Base-by-base conservation (phyloP, 441 rosid species). In the Breynia disticha region DNA sequence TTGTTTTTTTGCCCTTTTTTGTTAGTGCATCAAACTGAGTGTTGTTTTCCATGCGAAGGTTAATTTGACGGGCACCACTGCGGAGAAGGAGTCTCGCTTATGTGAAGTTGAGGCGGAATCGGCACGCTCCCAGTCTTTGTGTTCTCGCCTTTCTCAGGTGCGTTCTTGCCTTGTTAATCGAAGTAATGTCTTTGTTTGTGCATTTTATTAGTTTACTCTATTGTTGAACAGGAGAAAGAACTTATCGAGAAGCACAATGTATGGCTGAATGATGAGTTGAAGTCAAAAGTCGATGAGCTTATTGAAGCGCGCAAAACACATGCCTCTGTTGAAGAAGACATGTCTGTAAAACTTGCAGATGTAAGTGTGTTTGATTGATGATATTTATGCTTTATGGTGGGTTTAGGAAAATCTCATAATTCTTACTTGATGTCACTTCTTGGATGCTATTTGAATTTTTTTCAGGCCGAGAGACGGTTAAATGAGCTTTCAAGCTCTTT, bases 261-360 rank as follows among this genome's bases (percentile, higher is more conserved):
- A 24, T 93, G 97, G 97, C 82, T 93, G 57, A 82, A 93, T 62
- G 90, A 89, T 32, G 97, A 93, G 79, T 65, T 93, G 76, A 81
- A 81, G n/a, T 56, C 79, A 54, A 93, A 93, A 75, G 86, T 74
- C 28, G 87, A 80, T 45, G 73, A 72, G 65, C 79, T 83, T 45
- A 64, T 73, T 44, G 80, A 84, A 64, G 63, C 80, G 60, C 95
- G 93, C 38, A 78, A 79, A 74, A 64, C 64, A 58, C 83, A 76
- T 48, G 66, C 87, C 46, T 82, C 86, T 72, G 74, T 81, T 43
- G 88, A 93, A 66, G 84, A 89, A 44, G 90, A 89, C 56, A 55
- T 89, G 83, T 84, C 93, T 52, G 68, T 80, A 19, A 93, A 83
- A 71, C 85, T 93, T 66, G 75, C 71, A 20, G 84, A 80, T 66